phyloP scores from a whole-genome alignment of 192 early-diverging fungal genomes.

The Umbelopsis sp. region DNA sequence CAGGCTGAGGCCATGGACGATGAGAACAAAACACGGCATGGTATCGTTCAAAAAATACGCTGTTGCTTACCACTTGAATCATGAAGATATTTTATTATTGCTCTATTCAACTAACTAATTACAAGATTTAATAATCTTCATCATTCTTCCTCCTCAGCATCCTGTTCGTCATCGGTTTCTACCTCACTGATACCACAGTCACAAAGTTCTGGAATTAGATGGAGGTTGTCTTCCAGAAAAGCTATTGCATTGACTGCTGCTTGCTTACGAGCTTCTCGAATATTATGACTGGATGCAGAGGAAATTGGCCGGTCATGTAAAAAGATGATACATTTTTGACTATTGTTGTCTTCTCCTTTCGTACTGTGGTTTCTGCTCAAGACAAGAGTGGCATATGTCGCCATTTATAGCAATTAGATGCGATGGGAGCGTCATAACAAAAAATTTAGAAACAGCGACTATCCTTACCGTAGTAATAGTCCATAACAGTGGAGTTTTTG shows the following conservation, averaged over 20 bases:
- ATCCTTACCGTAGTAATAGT: conserved; percentile 39
- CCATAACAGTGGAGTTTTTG: conserved; percentile 46
- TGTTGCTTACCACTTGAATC: not conserved
- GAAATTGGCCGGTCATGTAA: conserved; percentile 38
- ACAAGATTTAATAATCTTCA: not conserved
- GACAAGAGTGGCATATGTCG: not conserved
- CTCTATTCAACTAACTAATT: not conserved
- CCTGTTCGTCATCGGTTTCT: not conserved
- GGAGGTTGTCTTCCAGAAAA: conserved; percentile 32
- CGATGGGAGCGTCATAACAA: not conserved
- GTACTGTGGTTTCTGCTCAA: conserved; percentile 36
- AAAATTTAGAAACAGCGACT: not conserved
- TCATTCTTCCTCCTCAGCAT: not conserved
- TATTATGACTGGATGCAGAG: conserved; percentile 33
- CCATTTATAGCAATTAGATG: conserved; percentile 6
- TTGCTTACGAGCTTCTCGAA: conserved; percentile 40
- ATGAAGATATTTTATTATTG: not conserved
- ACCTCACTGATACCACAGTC: conserved; percentile 27
- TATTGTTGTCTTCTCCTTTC: conserved; percentile 11
- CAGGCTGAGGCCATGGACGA: not conserved
- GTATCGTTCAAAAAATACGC: not conserved
- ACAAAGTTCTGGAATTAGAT: conserved; percentile 32
- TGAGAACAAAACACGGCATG: not conserved
- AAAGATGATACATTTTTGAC: conserved; percentile 44
- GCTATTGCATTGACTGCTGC: conserved; percentile 37